A percentile compares a stretch with the other conserved stretches of the same genome.
Conservation (phyloP, 306 rosid species). For the Datisca glomerata region DNA sequence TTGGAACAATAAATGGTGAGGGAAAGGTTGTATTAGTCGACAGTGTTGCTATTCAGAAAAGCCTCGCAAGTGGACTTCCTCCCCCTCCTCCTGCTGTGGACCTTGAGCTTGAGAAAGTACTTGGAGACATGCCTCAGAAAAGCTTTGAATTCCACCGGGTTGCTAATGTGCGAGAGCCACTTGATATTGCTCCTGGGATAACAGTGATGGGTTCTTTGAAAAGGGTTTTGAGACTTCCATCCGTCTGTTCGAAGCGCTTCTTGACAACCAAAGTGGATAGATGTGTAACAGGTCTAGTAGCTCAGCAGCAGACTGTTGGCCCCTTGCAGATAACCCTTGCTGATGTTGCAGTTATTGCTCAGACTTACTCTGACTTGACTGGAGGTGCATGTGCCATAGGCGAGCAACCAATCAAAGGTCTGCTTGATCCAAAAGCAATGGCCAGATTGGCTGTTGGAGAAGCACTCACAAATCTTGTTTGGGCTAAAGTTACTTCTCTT, state of each 20-base stretch:
- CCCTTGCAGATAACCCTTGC: slow-evolving; percentile 77
- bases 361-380: too few species aligned
- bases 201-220: slow-evolving; percentile 53
- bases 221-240: slow-evolving; percentile 75
- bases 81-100: slow-evolving; percentile 64
- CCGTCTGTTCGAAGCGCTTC: slow-evolving; percentile 74
- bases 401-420: too few species aligned
- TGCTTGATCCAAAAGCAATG: slow-evolving; percentile 86
- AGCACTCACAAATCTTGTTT: slow-evolving; percentile 93
- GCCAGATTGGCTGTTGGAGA: slow-evolving; percentile 91
- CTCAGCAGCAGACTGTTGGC: slow-evolving; percentile 91
- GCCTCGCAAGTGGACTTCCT: slow-evolving; percentile 42
- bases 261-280: slow-evolving; percentile 72
- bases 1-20: too few species aligned
- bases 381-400: too few species aligned
- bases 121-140: slow-evolving; percentile 90
- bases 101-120: slow-evolving; percentile 90
- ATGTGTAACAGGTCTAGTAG: slow-evolving; percentile 83
- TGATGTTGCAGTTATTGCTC: slow-evolving; percentile 97
- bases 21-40: too few species aligned
- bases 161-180: slow-evolving; percentile 45
- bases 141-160: slow-evolving; percentile 47
- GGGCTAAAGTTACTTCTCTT: too few species aligned
- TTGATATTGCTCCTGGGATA: slow-evolving; percentile 63
- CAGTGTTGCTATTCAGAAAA: too few species aligned